Evolutionary conservation across 2,329 filamentous ascomycete genomes (phyloP).

Genomic region (Scorias spongiosa): DNA sequence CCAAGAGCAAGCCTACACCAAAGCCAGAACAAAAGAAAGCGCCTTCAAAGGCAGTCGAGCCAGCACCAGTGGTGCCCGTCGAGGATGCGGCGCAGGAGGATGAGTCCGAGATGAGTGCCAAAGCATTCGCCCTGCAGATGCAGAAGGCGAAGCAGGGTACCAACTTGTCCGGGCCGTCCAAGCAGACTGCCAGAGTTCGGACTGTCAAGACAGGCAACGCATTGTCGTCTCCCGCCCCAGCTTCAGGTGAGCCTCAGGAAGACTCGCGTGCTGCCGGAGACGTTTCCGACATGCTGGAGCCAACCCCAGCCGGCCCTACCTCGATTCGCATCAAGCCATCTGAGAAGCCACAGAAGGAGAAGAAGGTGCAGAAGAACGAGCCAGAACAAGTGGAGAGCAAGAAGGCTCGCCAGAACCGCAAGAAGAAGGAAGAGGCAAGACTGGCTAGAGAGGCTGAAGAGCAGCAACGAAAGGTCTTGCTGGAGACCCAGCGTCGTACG

Average conservation of each 20-base stretch:
- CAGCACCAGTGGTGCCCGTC: constrained; percentile 5
- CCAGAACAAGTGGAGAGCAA: constrained; percentile 63
- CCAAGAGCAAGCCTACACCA: constrained; percentile 7
- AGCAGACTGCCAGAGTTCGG: constrained; percentile 33
- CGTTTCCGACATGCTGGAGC: constrained; percentile 85
- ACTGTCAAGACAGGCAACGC: constrained; percentile 49
- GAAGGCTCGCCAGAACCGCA: constrained; percentile 87
- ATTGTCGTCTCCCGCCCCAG: constrained; percentile 51
- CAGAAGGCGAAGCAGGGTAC: constrained; percentile 55
- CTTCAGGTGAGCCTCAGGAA: constrained; percentile 53
- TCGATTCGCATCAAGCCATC: constrained; percentile 64
- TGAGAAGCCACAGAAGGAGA: constrained; percentile 35
- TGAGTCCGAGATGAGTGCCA: constrained; percentile 51
- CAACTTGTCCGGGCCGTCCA: constrained; percentile 31
- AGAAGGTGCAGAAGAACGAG: constrained; percentile 44
- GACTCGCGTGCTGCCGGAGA: constrained; percentile 43
- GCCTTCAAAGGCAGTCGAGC: constrained; percentile 5
- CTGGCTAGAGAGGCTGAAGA: constrained; percentile 61
- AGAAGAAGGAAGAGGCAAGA: constrained; percentile 74
- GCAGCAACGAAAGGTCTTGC: constrained; percentile 55
- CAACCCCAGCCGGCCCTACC: constrained; percentile 49
- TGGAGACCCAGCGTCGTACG: constrained; percentile 70
- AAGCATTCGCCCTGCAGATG: constrained; percentile 63
- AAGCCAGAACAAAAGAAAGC: constrained; percentile 8
- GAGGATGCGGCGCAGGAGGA: constrained; percentile 26